Base-by-base conservation (phyloP, 2,329 filamentous ascomycete species). In the Fusarium neocosmosporiellum region DNA sequence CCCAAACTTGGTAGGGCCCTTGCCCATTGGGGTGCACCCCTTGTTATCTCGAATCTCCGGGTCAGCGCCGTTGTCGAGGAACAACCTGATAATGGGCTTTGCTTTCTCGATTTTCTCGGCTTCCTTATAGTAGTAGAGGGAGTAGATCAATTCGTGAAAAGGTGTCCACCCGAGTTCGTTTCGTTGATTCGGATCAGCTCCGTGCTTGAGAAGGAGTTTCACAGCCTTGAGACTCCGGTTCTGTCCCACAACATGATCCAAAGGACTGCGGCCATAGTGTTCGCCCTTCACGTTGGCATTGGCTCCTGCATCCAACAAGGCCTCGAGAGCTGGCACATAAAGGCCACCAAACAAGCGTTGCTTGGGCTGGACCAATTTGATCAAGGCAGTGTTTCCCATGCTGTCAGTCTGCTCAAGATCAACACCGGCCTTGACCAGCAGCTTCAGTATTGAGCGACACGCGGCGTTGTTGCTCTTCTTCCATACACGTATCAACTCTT, bases 41-140 rank as follows among this genome's bases (percentile, higher is more conserved):
- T 24, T 0, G 0, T 31, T 29, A 9, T 65, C 58, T 50, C 22
- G 29, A 9, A 18, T 20, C 13, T 61, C 36, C 9, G 69, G 69
- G 9, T 77, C 67, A 7, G 69, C 65, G 6, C 71, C 75, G 8
- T 71, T 54, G 1, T 70, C 66, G 2, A 77, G 69, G 1, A 77
- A 39, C 10, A 65, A 74, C 14, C 64, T 59, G 31, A 69, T 59
- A 13, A 74, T 71, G 5, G 22, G 7, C 18, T 20, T 48, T 29
- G 24, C 16, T 10, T 18, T 9, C 48, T 27, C 8, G 16, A 22
- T 48, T 8, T 27, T 20, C 7, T n/a, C n/a, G n/a, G n/a, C n/a
- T 6, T 27, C 43, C 13, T 20, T 10, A 11, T 10, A 1, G 20
- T 20, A 31, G 27, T 5, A 11, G 5, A 10, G 10, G 5, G 27